Conservation (phyloP, 2,329 filamentous ascomycete species). For the Colletotrichum shisoi region DNA sequence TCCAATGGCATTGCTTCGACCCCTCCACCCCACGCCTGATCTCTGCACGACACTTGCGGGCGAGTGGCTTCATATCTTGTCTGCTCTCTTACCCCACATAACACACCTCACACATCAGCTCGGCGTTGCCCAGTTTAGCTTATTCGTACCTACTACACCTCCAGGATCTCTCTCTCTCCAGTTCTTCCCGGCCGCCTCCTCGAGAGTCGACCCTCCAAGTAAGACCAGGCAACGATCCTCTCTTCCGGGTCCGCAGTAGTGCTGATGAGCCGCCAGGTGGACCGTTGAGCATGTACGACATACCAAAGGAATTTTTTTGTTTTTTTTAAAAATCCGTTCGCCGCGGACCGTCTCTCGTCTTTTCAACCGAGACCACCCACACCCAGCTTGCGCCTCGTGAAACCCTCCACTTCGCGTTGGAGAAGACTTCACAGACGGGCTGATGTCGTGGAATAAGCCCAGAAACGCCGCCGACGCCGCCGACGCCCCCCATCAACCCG, state of each 20-base stretch:
- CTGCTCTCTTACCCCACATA: no score
- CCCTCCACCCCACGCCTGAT: not conserved
- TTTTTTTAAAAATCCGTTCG: not conserved
- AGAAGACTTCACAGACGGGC: not conserved
- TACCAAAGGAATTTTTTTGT: no score
- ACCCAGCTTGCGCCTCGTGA: not conserved
- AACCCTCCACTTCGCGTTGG: not conserved
- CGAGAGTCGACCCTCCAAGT: not conserved
- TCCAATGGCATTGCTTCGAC: not conserved
- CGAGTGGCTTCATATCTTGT: constrained; percentile 8
- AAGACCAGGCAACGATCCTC: not conserved
- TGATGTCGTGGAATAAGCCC: constrained; percentile 7
- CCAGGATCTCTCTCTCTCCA: not conserved
- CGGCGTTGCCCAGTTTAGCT: not conserved
- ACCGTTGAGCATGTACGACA: not conserved
- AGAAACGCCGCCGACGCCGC: not conserved
- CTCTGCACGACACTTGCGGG: constrained; percentile 21
- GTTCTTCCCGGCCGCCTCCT: not conserved
- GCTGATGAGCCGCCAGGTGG: constrained; percentile 15
- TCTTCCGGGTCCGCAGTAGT: not conserved
- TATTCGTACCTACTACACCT: not conserved
- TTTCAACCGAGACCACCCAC: not conserved
- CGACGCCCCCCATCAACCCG: not conserved
- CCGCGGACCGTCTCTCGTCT: not conserved
- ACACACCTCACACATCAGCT: not conserved